Conservation (phyloP, 2,329 filamentous ascomycete genomes). For the Pseudomassariella vexata region DNA sequence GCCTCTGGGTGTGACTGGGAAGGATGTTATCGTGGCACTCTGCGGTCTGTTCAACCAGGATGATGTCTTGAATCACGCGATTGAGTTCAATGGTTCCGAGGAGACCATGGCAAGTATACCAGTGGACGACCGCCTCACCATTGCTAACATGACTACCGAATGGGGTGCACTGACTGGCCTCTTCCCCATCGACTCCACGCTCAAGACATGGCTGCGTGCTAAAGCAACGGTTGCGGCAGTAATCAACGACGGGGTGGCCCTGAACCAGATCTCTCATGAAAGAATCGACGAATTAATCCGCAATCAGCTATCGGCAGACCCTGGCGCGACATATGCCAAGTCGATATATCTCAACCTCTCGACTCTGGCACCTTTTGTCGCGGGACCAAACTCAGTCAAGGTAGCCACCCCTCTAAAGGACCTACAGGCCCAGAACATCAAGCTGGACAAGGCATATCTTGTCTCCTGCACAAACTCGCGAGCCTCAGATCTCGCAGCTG, state of each 20-base stretch:
- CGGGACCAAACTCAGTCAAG: conserved; percentile 90
- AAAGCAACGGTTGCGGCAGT: conserved; percentile 72
- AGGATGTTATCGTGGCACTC: conserved; percentile 88
- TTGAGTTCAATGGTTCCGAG: conserved; percentile 80
- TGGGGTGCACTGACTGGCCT: conserved; percentile 73
- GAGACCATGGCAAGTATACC: conserved; percentile 69
- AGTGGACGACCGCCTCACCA: conserved; percentile 68
- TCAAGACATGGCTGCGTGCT: conserved; percentile 67
- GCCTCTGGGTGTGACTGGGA: conserved; percentile 77
- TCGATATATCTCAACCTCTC: conserved; percentile 75
- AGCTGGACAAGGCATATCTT: conserved; percentile 77
- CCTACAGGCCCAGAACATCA: conserved; percentile 68
- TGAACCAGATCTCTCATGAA: conserved; percentile 64
- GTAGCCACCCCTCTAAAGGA: conserved; percentile 71
- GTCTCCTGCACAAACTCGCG: conserved; percentile 88
- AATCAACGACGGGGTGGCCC: conserved; percentile 41
- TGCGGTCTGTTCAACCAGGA: conserved; percentile 81
- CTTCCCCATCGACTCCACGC: conserved; percentile 73
- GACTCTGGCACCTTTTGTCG: conserved; percentile 75
- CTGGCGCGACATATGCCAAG: conserved; percentile 77
- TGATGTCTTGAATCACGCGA: conserved; percentile 84
- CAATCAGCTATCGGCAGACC: conserved; percentile 65
- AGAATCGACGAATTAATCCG: conserved; percentile 66
- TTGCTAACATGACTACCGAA: conserved; percentile 77
- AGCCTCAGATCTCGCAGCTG: conserved; percentile 73